These are phyloP conservation scores for Xanthoconium stramineum DNA, from an alignment of 768 basidiomycete genomes.

Conservation along the genomic window DNA sequence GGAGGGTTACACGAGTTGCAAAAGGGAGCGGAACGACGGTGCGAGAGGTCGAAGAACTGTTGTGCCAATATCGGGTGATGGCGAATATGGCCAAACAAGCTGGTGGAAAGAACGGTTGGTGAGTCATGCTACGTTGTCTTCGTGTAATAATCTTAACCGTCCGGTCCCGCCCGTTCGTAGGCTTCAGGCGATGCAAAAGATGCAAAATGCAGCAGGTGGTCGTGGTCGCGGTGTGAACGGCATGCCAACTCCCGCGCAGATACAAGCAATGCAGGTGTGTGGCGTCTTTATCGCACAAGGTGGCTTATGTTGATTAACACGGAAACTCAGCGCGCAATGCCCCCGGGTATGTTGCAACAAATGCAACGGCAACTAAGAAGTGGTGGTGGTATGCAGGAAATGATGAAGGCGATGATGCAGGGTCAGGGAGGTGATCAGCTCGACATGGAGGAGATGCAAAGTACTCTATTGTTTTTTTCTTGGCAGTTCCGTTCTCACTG, in stretches of 20 bases:
- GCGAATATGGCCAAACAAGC: conserved; percentile 98
- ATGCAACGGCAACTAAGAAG: conserved; percentile 79
- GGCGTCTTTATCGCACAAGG: background rate
- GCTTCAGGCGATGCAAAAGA: conserved; percentile 88
- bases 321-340: conserved; percentile 72
- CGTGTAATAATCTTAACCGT: conserved; percentile 4
- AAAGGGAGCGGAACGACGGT: conserved; percentile 92
- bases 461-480: conserved; percentile 39
- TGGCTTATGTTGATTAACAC: conserved; percentile 4
- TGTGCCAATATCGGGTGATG: conserved; percentile 99
- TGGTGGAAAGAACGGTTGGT: conserved; percentile 96
- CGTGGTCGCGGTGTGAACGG: conserved; percentile 84
- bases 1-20: conserved; percentile 88
- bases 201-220: conserved; percentile 83
- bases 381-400: conserved; percentile 92
- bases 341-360: conserved; percentile 92
- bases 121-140: conserved; percentile 21
- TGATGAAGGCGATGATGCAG: conserved; percentile 99
- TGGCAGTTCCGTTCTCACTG: conserved; percentile 4
- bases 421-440: conserved; percentile 86
- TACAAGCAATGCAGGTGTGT: conserved; percentile 89
- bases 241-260: conserved; percentile 90
- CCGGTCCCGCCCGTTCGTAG: conserved; percentile 31
- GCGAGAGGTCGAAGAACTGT: conserved; percentile 94
- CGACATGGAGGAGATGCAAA: conserved; percentile 94